Evolutionary conservation across 306 rosid genomes (phyloP), one percentile per base, ranked within the genome.

Genomic region (Prosopis cineraria): DNA sequence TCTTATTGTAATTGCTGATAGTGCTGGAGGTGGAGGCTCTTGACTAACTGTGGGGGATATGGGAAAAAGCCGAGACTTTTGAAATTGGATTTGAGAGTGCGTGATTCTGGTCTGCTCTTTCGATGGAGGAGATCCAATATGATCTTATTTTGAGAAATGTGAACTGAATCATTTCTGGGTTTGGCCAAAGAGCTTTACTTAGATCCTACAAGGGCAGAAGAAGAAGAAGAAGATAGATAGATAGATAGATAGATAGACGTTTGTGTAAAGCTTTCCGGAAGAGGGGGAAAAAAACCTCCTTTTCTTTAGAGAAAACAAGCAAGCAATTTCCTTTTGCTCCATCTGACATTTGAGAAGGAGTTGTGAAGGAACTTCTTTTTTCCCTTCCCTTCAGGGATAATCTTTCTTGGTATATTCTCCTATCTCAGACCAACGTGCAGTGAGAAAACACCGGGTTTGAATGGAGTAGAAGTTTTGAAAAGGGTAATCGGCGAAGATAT

Each of bases 131-230:
- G 33, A 36, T 75, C 41, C 29, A 16, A 79, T 63, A 52, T 67
- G 59, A 52, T 40, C 16, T 30, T 45, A 25, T 68, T 73, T 67
- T 70, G 76, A 37, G 69, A 25, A 70, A 79, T 72, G 78, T 74
- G 84, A 77, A 73, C 69, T 60, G 59, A 84, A 82, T 77, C n/a
- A n/a, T 77, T 60, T 68, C 81, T 73, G 64, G 69, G 76, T 53
- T 83, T 68, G 53, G 65, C 58, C 47, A 58, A 48, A 79, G 59
- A 10, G 58, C 60, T 82, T 39, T 30, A 75, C 29, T 56, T 16
- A 55, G 40, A 73, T 50, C 25, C 40, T 16, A 37, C 17, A 17
- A 16, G 27, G 40, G 41, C 24, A 22, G 31, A 55, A 55, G 43
- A 69, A 43, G 31, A 44, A 16, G 39, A 41, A 22, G n/a, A n/a